phyloP scores from a whole-genome alignment of 495 filamentous ascomycete genomes.

The Penicillium flavigenum region DNA sequence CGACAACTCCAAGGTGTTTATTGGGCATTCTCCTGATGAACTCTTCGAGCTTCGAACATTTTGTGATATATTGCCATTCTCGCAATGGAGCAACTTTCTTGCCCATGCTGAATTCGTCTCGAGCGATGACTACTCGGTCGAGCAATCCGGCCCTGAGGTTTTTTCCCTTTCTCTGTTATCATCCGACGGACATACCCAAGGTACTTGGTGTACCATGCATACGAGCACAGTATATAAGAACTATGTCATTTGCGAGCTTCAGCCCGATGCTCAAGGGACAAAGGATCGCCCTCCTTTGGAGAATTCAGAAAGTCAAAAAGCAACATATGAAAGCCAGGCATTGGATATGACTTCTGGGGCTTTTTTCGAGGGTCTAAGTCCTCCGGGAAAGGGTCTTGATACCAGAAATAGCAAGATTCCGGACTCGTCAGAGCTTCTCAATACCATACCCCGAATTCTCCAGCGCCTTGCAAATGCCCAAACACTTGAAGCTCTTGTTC shows the following conservation, averaged over 20 bases:
- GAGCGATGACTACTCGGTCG: slow-evolving; percentile 62
- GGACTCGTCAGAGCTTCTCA: slow-evolving; percentile 78
- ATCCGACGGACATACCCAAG: slow-evolving; percentile 48
- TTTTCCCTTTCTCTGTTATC: slow-evolving; percentile 67
- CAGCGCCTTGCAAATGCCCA: slow-evolving; percentile 71
- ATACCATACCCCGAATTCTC: slow-evolving; percentile 81
- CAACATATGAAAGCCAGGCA: not conserved
- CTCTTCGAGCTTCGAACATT: slow-evolving; percentile 75
- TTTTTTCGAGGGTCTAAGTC: not conserved
- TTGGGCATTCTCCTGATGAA: slow-evolving; percentile 71
- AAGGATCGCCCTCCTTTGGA: slow-evolving; percentile 28
- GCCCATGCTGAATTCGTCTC: slow-evolving; percentile 76
- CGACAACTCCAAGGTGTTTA: slow-evolving; percentile 73
- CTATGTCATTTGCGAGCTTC: slow-evolving; percentile 82
- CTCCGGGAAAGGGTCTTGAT: slow-evolving; percentile 20
- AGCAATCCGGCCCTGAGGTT: slow-evolving; percentile 72
- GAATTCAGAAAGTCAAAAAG: slow-evolving; percentile 42
- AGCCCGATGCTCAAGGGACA: slow-evolving; percentile 61
- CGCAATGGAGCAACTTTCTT: slow-evolving; percentile 69
- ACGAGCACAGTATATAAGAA: slow-evolving; percentile 55
- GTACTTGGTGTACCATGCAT: slow-evolving; percentile 87
- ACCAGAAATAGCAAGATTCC: slow-evolving; percentile 42
- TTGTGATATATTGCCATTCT: slow-evolving; percentile 69
- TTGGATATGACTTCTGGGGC: slow-evolving; percentile 7
- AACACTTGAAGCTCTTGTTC: slow-evolving; percentile 50